Base-by-base conservation (phyloP, 805 yeast genomes). In the Candida oleophila region DNA sequence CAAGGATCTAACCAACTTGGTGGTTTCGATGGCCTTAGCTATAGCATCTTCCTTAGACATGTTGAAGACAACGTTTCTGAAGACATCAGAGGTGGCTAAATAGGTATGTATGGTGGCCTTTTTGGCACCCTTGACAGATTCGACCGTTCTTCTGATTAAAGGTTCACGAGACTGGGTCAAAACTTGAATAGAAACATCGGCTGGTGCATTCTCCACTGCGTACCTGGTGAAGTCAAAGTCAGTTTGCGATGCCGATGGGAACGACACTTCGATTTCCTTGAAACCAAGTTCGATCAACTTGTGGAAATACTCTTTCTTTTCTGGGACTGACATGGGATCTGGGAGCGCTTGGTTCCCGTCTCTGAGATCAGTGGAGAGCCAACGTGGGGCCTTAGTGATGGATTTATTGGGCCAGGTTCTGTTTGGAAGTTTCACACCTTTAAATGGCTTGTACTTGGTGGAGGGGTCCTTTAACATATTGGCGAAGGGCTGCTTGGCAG, bases 291-390 rank as follows among this genome's bases (percentile, higher is more conserved):
- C 86, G 14, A 86, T 76, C 37, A 87, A 71, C 61, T 85, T 83
- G 45, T 78, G 68, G 63, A 86, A 85, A 66, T 83, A 87, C 45
- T 73, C 78, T 59, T 82, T 82, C 67, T 87, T 87, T 57, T 87
- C 91, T n/a, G 71, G 83, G 38, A 85, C 73, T n/a, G 85, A 74
- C 95, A 87, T 87, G 45, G 94, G 95, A 60, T 87, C 94, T 0
- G 94, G 92, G 54, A 87, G 74, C 4, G 91, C 83, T 68, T 87
- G 94, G 65, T 87, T 87, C 28, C 95, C 95, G 60, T 87, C 95
- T 57, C 95, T 77, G 50, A 87, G 73, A 59, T 87, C 95, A 3
- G 95, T 87, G 18, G 91, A 83, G 41, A 87, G 71, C 94, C 94
- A 87, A 54, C 94, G 72, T 18, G 95, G 95, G 2, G 90, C 78